These are phyloP conservation scores for Coemansia sp. DNA, from an alignment of 192 early-diverging fungal genomes.

Conservation along the genomic window DNA sequence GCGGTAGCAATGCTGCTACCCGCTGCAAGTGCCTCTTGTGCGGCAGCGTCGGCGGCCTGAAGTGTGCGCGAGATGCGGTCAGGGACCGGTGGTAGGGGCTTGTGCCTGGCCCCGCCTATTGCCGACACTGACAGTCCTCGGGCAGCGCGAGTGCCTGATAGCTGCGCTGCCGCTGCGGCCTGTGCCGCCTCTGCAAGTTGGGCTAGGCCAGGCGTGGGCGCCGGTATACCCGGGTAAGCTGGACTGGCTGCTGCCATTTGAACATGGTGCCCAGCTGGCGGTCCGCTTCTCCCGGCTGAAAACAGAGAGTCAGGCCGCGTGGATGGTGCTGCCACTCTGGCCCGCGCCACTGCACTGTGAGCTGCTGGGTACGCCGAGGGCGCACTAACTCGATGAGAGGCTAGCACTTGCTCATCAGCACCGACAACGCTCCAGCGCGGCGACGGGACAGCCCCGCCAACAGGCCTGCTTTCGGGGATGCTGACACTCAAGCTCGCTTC, in stretches of 20 bases:
- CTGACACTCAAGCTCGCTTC: conserved; percentile 1
- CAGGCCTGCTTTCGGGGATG: background rate
- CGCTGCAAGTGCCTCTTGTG: background rate
- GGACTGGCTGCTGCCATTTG: background rate
- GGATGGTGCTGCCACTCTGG: background rate
- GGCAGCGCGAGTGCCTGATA: conserved; percentile 3
- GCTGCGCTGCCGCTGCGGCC: conserved; percentile 19
- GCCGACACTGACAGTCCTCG: background rate
- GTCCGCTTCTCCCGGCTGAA: background rate
- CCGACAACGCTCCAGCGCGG: conserved; percentile 3
- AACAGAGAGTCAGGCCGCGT: conserved; percentile 9
- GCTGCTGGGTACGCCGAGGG: background rate
- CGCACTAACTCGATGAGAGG: background rate
- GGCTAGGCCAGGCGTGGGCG: conserved; percentile 30
- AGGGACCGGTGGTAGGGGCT: conserved; percentile 34
- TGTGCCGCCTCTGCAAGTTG: conserved; percentile 26
- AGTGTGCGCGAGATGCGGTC: conserved; percentile 45
- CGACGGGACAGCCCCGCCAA: background rate
- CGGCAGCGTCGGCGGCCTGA: conserved; percentile 24
- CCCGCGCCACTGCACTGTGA: background rate
- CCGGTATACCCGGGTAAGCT: background rate
- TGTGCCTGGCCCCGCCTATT: conserved; percentile 12
- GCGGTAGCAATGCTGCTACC: background rate
- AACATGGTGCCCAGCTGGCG: background rate
- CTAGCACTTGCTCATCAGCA: background rate